phyloP scores from a whole-genome alignment of 139 green algal genomes.

The Chlamydomonas eustigma region DNA sequence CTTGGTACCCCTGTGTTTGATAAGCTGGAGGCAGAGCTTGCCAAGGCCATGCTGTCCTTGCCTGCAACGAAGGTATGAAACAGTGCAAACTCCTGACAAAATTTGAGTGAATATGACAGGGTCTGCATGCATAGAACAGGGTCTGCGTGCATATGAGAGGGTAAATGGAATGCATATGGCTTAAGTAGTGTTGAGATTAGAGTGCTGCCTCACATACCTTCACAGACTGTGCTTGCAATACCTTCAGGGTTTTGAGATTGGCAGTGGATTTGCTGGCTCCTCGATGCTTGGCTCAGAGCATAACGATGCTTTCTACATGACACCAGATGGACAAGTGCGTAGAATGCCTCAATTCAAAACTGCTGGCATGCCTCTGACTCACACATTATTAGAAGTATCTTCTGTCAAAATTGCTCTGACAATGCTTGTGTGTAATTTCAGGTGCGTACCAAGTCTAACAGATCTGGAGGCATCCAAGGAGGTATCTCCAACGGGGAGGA shows the following conservation, averaged over 20 bases:
- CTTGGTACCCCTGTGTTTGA: slow-evolving; percentile 91
- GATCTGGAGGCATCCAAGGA: slow-evolving; percentile 57
- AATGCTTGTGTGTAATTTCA: slow-evolving; percentile 18
- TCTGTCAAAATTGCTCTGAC: no score
- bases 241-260: slow-evolving; percentile 95
- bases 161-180: not conserved
- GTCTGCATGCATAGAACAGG: not conserved
- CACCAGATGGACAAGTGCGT: slow-evolving; percentile 40
- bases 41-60: slow-evolving; percentile 91
- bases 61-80: slow-evolving; percentile 84
- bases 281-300: slow-evolving; percentile 87
- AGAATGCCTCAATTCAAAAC: not conserved
- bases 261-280: slow-evolving; percentile 83
- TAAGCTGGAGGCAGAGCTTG: slow-evolving; percentile 98
- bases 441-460: slow-evolving; percentile 91
- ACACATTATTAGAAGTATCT: not conserved
- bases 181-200: no score
- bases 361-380: not conserved
- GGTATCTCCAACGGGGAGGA: slow-evolving; percentile 96
- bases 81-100: no score
- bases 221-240: no score
- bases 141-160: not conserved
- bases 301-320: slow-evolving; percentile 96
- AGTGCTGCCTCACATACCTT: no score
- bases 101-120: no score